Percentiles rank a stretch among this genome's conserved stretches.
Evolutionary conservation across 768 basidiomycete genomes (phyloP).

Genomic region (Boletus sp.): DNA sequence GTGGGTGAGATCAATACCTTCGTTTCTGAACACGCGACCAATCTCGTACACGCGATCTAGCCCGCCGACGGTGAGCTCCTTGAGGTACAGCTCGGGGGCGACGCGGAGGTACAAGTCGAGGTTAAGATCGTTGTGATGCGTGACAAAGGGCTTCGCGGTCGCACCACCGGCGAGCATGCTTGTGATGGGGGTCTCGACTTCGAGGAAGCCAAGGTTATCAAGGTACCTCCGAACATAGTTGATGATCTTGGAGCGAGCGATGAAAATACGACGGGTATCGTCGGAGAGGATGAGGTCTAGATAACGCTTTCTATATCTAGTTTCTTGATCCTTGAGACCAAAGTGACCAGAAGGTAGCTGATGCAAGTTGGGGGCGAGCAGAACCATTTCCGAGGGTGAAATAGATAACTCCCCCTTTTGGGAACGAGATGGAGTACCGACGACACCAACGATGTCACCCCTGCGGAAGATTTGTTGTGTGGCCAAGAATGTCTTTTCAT

Average conservation of each 20-base stretch:
- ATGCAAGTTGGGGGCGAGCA: constrained; percentile 95
- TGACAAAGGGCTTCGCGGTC: constrained; percentile 97
- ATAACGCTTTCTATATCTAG: constrained; percentile 97
- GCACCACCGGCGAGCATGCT: constrained; percentile 96
- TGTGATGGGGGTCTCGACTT: constrained; percentile 99
- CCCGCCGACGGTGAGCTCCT: constrained; percentile 95
- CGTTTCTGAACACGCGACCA: constrained; percentile 96
- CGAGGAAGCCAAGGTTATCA: constrained; percentile 90
- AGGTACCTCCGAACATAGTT: constrained; percentile 92
- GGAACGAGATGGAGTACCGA: constrained; percentile 85
- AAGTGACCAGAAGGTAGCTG: constrained; percentile 91
- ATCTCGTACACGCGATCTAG: constrained; percentile 98
- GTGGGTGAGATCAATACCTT: constrained; percentile 98
- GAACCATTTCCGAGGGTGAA: constrained; percentile 72
- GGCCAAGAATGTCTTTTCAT: constrained; percentile 62
- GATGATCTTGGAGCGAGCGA: constrained; percentile 85
- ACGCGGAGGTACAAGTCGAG: constrained; percentile 96
- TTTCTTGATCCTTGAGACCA: constrained; percentile 96
- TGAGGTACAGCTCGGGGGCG: constrained; percentile 97
- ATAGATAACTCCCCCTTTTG: constrained; percentile 96
- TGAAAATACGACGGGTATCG: constrained; percentile 84
- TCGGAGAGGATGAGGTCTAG: constrained; percentile 96
- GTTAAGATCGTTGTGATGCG: constrained; percentile 97
- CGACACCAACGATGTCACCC: constrained; percentile 94
- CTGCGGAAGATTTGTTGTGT: constrained; percentile 88